A percentile compares a stretch with the other conserved stretches of the same genome.
These are phyloP conservation scores for Neurospora crassa DNA, from an alignment of 2,329 filamentous ascomycete genomes.

Conservation along the genomic window DNA sequence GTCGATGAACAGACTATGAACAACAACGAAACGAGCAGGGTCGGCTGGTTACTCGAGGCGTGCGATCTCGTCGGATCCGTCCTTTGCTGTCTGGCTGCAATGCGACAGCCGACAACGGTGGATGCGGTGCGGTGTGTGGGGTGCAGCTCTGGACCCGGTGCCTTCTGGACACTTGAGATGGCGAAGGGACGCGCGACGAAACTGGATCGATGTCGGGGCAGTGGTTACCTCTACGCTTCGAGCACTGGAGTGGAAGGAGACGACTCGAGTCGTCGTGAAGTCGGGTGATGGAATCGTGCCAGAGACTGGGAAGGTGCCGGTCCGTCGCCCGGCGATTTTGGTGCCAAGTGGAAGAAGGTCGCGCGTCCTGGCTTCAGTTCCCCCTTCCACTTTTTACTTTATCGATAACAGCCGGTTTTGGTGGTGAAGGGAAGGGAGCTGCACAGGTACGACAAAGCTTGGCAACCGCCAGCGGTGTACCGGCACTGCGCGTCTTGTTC, in stretches of 20 bases:
- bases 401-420: conserved; percentile 10
- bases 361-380: background rate
- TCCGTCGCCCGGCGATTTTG: background rate
- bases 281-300: background rate
- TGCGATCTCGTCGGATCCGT: background rate
- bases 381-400: conserved; percentile 12
- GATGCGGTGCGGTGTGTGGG: background rate
- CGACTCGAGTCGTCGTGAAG: background rate
- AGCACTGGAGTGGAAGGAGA: background rate
- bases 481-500: background rate
- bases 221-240: background rate
- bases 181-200: background rate
- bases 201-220: background rate
- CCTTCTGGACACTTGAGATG: background rate
- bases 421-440: background rate
- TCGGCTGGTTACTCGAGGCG: background rate
- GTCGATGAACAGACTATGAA: background rate
- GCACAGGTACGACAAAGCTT: background rate
- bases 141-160: background rate
- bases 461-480: background rate
- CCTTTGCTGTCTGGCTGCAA: background rate
- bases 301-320: background rate
- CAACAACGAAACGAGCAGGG: background rate
- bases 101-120: background rate
- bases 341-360: background rate